phyloP scores from a whole-genome alignment of 768 basidiomycete genomes.

The Saitozyma sp. region DNA sequence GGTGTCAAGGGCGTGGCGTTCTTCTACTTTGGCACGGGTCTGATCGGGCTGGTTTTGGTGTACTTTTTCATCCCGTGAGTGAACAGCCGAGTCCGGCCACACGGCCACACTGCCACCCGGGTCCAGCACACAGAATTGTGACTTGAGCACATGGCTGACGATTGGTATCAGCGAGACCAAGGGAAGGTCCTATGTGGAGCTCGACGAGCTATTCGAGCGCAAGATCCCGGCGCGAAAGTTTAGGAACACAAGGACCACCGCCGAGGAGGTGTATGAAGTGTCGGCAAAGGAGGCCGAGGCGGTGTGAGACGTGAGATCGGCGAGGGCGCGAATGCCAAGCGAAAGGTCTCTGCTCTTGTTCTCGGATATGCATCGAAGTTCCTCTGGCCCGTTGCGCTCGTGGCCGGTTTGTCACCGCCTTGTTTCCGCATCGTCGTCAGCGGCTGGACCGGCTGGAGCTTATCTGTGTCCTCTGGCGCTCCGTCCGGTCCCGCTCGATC shows the following conservation, averaged over 20 bases:
- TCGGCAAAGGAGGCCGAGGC: too few relatives aligned
- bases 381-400: too few relatives aligned
- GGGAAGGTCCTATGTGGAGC: conserved; percentile 19
- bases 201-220: conserved; percentile 40
- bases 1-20: conserved; percentile 19
- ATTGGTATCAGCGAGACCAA: conserved; percentile 18
- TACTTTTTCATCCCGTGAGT: conserved; percentile 5
- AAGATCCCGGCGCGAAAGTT: conserved; percentile 34
- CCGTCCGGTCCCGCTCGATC: too few relatives aligned
- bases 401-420: too few relatives aligned
- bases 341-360: not conserved
- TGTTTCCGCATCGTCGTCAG: too few relatives aligned
- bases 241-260: not conserved
- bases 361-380: too few relatives aligned
- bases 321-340: too few relatives aligned
- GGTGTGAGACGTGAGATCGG: too few relatives aligned
- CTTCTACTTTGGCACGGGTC: conserved; percentile 5
- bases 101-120: not conserved
- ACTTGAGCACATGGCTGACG: too few relatives aligned
- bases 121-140: conserved; percentile 1
- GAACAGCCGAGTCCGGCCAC: not conserved
- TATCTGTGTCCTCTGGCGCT: too few relatives aligned
- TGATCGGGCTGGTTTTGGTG: not conserved
- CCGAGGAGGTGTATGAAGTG: not conserved
- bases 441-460: too few relatives aligned